A percentile compares a stretch with the other conserved stretches of the same genome.
These are phyloP conservation scores for Strobilomyces confusus DNA, from an alignment of 768 basidiomycete genomes.

Conservation along the genomic window DNA sequence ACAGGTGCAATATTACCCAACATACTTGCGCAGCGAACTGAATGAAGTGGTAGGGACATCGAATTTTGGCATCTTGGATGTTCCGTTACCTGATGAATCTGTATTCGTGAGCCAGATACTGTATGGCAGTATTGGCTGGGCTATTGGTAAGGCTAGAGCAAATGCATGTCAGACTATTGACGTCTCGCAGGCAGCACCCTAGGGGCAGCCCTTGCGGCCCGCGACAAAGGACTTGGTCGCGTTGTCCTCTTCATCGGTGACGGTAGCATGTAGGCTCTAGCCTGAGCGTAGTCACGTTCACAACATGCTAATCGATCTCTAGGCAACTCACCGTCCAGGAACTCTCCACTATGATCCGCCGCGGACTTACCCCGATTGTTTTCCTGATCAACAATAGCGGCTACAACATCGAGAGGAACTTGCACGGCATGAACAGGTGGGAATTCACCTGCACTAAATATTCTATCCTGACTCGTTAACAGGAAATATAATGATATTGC, in stretches of 20 bases:
- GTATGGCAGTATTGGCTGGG: conserved; percentile 93
- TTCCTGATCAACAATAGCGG: conserved; percentile 80
- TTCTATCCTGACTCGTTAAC: not conserved
- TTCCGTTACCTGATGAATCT: conserved; percentile 69
- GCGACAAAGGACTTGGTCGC: conserved; percentile 56
- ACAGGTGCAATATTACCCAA: conserved; percentile 49
- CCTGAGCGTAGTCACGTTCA: not conserved
- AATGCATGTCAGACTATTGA: not conserved
- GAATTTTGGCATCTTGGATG: conserved; percentile 80
- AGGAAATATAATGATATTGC: conserved; percentile 86
- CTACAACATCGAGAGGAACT: conserved; percentile 82
- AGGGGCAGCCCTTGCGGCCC: conserved; percentile 78
- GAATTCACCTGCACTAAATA: not conserved
- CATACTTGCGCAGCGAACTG: not conserved
- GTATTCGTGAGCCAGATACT: conserved; percentile 72
- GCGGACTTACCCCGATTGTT: conserved; percentile 73
- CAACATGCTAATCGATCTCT: conserved; percentile 4
- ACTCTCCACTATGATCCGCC: conserved; percentile 75
- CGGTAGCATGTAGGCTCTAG: conserved; percentile 60
- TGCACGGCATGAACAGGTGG: conserved; percentile 61
- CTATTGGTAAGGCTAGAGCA: conserved; percentile 52
- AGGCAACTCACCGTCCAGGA: conserved; percentile 83
- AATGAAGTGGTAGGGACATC: conserved; percentile 51
- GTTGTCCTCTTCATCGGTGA: conserved; percentile 86
- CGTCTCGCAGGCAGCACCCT: conserved; percentile 50